Evolutionary conservation across 257 asterid species (phyloP).

Genomic region (Verbascum thapsus): DNA sequence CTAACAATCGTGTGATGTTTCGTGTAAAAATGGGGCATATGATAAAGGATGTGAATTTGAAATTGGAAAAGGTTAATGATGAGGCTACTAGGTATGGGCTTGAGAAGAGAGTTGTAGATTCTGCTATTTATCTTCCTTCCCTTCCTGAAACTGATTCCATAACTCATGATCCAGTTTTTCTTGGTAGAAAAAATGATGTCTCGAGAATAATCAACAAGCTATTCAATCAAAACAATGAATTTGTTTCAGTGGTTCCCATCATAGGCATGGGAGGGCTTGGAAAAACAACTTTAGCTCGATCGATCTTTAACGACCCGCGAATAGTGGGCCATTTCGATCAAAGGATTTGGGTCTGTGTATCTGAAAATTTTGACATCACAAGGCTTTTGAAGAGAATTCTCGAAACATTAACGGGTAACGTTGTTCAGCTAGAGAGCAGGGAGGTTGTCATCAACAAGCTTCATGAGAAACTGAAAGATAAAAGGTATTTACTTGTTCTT

Average conservation of each 20-base stretch:
- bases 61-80: background rate
- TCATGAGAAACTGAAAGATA: background rate
- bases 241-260: slow-evolving; percentile 21
- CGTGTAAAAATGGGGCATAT: slow-evolving; percentile 14
- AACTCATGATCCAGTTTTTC: slow-evolving; percentile 3
- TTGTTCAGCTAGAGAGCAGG: background rate
- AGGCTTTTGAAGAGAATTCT: slow-evolving; percentile 25
- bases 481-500: slow-evolving; percentile 29
- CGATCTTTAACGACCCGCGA: slow-evolving; percentile 14
- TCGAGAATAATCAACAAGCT: background rate
- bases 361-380: slow-evolving; percentile 21
- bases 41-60: slow-evolving; percentile 17
- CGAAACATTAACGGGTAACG: background rate
- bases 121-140: background rate
- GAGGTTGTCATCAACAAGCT: slow-evolving; percentile 21
- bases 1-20: background rate
- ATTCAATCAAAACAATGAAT: background rate
- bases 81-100: background rate
- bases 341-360: slow-evolving; percentile 31
- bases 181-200: slow-evolving; percentile 30
- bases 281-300: slow-evolving; percentile 30
- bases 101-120: slow-evolving; percentile 14
- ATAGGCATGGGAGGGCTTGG: slow-evolving; percentile 32
- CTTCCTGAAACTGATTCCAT: slow-evolving; percentile 19
- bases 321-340: background rate